These are phyloP conservation scores for Debaryomyces singareniensis DNA, from an alignment of 1,139 yeast genomes.

Conservation along the genomic window DNA sequence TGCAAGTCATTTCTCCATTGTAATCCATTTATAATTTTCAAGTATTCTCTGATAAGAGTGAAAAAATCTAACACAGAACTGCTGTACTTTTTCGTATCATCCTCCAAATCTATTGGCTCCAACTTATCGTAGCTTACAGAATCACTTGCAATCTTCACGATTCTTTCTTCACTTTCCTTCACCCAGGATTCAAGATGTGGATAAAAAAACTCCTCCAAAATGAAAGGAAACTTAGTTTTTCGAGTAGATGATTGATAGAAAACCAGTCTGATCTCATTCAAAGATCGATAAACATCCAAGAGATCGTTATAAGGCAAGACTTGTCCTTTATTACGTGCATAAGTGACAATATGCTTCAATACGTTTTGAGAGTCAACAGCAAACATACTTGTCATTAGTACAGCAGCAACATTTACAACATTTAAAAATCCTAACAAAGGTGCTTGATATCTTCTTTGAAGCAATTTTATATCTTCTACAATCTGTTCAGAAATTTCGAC, in stretches of 20 bases:
- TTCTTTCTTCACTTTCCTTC: constrained; percentile 42
- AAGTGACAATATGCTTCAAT: constrained; percentile 47
- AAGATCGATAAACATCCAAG: constrained; percentile 49
- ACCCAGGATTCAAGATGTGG: constrained; percentile 57
- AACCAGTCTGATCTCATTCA: constrained; percentile 51
- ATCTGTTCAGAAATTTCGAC: constrained; percentile 54
- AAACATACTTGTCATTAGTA: constrained; percentile 53
- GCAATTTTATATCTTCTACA: constrained; percentile 40
- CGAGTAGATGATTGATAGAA: constrained; percentile 42
- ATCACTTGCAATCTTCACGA: constrained; percentile 45
- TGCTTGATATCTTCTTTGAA: constrained; percentile 56
- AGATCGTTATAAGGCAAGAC: constrained; percentile 54
- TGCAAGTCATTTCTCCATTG: constrained; percentile 63
- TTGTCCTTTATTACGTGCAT: constrained; percentile 28
- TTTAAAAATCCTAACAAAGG: constrained; percentile 56
- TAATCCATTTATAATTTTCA: constrained; percentile 47
- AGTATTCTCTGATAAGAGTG: constrained; percentile 52
- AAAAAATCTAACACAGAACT: constrained; percentile 66
- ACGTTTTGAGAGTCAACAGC: constrained; percentile 61
- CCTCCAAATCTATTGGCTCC: constrained; percentile 43
- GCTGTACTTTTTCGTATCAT: constrained; percentile 30
- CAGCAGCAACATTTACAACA: constrained; percentile 51
- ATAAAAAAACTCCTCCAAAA: constrained; percentile 55
- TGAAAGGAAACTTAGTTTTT: constrained; percentile 39
- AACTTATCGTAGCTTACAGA: constrained; percentile 54